Evolutionary conservation across 495 filamentous ascomycete genomes (phyloP), one percentile per base, ranked within the genome.

Genomic region (Lichina pygmaea): DNA sequence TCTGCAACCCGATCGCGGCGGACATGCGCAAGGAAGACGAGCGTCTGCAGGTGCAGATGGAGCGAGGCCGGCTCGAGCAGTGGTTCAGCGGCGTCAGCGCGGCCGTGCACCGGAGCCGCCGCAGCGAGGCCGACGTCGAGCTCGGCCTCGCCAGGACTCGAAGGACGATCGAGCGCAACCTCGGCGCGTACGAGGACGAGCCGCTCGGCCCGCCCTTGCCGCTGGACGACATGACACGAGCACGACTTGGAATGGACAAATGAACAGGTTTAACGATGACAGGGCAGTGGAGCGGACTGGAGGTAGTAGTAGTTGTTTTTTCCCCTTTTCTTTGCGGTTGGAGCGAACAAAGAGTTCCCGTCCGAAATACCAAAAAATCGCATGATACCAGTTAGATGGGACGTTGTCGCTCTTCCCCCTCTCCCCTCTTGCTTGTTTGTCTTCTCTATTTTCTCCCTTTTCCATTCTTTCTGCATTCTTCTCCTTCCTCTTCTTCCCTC

Each of bases 11-110:
- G 3, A 58, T 62, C 39, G 48, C 54, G 12, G 15, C 41, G 10
- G 61, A 62, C 41, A 57, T 58, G 34, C n/a, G 46, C 13, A 41
- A 48, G 7, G 61, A 63, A 37, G 60, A 59, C 31, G 55, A 55
- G 44, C 32, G 52, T 31, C 43, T 64, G 42, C 36, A 51, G 36
- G 41, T 38, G 0, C 49, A 52, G 36, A 37, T 59, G 5, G 46
- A 51, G 24, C 50, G 56, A 12, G 44, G 51, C n/a, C 34, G 52
- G 36, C 52, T 64, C 15, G 57, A 57, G 7, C 45, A 52, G 11
- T 64, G 61, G 61, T 53, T 56, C 43, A 43, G 50, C n/a, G 47
- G 33, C 5, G 50, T 45, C 30, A 39, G 46, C 13, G 36, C 8
- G 10, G 48, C 49, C 32, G 56, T 51, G 2, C 48, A 49, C 43